Conservation (phyloP, 2,329 filamentous ascomycete species). For the Penicillium sp. region DNA sequence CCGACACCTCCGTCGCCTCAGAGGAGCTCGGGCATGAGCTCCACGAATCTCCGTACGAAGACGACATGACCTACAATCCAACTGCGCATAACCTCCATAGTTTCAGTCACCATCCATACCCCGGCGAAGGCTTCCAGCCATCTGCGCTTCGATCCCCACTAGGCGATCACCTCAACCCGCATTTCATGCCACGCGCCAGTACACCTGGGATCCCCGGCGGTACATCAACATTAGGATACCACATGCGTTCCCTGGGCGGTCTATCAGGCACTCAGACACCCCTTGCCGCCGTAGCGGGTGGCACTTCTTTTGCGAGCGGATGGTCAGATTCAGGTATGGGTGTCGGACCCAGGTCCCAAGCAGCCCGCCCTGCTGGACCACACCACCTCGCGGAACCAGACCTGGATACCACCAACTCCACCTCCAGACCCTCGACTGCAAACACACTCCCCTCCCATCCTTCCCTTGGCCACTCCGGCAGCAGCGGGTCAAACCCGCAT, state of each 20-base stretch:
- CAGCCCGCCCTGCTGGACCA: conserved; percentile 13
- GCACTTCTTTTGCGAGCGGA: conserved; percentile 37
- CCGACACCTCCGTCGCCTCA: conserved; percentile 36
- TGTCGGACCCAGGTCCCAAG: conserved; percentile 14
- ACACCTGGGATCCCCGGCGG: conserved; percentile 49
- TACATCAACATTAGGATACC: conserved; percentile 49
- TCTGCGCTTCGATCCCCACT: conserved; percentile 36
- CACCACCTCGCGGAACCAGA: conserved; percentile 32
- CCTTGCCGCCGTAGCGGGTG: conserved; percentile 45
- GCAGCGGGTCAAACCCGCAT: conserved; percentile 25
- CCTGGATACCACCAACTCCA: conserved; percentile 35
- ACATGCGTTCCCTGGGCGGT: conserved; percentile 47
- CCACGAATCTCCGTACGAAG: conserved; percentile 29
- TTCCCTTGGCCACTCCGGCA: conserved; percentile 21
- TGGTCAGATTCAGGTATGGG: conserved; percentile 34
- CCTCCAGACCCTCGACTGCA: conserved; percentile 44
- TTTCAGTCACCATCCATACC: conserved; percentile 26
- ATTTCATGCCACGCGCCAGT: conserved; percentile 44
- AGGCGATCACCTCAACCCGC: conserved; percentile 38
- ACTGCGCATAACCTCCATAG: conserved; percentile 17
- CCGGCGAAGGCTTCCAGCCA: conserved; percentile 28
- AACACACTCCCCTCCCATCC: conserved; percentile 33
- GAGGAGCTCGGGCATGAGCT: conserved; percentile 30
- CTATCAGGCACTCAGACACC: conserved; percentile 49
- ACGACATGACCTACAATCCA: conserved; percentile 28